These are phyloP conservation scores for Mycena kentingensis DNA, from an alignment of 768 basidiomycete genomes.

Conservation along the genomic window DNA sequence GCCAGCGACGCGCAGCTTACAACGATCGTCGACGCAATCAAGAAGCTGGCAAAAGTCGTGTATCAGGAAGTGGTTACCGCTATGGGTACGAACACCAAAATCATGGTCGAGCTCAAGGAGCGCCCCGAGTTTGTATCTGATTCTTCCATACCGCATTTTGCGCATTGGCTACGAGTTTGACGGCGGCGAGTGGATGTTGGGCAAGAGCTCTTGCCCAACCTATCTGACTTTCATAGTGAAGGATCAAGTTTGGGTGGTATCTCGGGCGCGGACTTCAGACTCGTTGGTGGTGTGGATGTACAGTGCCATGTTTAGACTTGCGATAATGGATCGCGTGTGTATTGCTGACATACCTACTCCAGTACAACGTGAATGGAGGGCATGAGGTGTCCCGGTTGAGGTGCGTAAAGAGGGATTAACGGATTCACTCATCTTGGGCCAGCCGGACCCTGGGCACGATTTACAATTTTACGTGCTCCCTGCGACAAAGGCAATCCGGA, in stretches of 20 bases:
- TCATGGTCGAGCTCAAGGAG: constrained; percentile 67
- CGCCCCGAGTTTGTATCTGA: constrained; percentile 92
- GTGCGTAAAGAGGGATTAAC: no score
- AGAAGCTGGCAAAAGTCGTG: constrained; percentile 64
- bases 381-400: no score
- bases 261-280: constrained; percentile 80
- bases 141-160: constrained; percentile 89
- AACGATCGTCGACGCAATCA: constrained; percentile 42
- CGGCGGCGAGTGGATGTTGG: constrained; percentile 71
- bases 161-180: constrained; percentile 85
- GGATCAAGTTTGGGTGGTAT: constrained; percentile 94
- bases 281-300: constrained; percentile 63
- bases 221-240: no score
- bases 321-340: no score
- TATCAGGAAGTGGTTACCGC: constrained; percentile 65
- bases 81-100: constrained; percentile 39
- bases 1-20: background rate
- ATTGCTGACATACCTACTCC: no score
- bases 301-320: constrained; percentile 46
- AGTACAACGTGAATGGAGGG: no score
- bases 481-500: no score
- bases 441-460: no score
- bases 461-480: no score
- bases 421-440: no score
- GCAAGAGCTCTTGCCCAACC: constrained; percentile 90